Base-by-base conservation (phyloP, 768 basidiomycete species). In the Glaciozyma antarctica region DNA sequence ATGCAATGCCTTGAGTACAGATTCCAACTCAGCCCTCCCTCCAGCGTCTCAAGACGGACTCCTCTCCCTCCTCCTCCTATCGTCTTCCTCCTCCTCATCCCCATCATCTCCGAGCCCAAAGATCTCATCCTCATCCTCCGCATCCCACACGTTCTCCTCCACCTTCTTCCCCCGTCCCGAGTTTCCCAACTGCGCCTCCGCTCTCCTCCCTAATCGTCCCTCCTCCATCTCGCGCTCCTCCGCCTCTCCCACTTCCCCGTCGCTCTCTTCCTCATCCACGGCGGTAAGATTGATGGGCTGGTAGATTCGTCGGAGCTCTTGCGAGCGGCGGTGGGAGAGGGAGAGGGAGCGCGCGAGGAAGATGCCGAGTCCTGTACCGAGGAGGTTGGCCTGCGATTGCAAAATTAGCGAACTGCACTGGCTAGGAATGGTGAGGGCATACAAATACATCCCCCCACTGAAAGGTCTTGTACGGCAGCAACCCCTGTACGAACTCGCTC, bases 71-170 rank as follows among this genome's bases (percentile, higher is more conserved):
- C 38, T 41, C 38, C 38, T 41, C 38, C 38, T 32, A n/a, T n/a
- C 6, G 38, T 41, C 38, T 12, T 41, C 38, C 38, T 41, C 38
- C 38, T 41, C 32, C 9, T 55, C 54, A 17, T 55, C 54, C 30
- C 32, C 54, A 32, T 55, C 54, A 7, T 55, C 54, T 32, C 54
- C 54, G 5, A 55, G 32, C 9, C 54, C 32, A 38, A 55, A 55
- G 30, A 55, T 38, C 28, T 55, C 54, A 9, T 55, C 54, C 19
- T 30, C n/a, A 21, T 55, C 38, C 13, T 41, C 38, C 10, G 38
- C 54, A 13, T 55, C 54, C 54, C 54, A 55, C 32, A 55, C 54
- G 8, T 55, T 55, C 54, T 32, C 54, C n/a, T 55, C 54, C 30
- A 52, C 24, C 51, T 24, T 52, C 51, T 16, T 26, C 51, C 47